phyloP scores from a whole-genome alignment of 495 filamentous ascomycete genomes.

The Xylona heveae region DNA sequence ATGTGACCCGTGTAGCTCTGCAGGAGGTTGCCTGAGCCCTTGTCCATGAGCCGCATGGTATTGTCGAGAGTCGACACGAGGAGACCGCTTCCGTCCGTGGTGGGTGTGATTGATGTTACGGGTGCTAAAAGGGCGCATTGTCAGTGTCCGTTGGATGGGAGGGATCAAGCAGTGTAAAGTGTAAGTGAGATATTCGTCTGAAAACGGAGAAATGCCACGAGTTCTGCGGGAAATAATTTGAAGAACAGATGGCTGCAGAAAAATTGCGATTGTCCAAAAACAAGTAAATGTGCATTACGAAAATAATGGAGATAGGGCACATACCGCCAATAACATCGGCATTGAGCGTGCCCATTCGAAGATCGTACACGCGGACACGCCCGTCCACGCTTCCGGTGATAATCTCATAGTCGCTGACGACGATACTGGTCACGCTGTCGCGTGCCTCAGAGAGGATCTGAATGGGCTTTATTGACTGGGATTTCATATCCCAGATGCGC shows the following conservation, averaged over 20 bases:
- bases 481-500: conserved; percentile 63
- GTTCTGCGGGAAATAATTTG: no score
- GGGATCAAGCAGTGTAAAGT: no score
- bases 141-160: no score
- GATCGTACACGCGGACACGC: conserved; percentile 60
- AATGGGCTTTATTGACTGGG: conserved; percentile 40
- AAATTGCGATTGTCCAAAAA: no score
- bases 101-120: conserved; percentile 46
- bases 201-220: no score
- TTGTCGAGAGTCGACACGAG: conserved; percentile 61
- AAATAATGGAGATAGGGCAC: no score
- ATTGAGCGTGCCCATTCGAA: conserved; percentile 55
- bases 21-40: conserved; percentile 46
- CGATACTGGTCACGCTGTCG: conserved; percentile 50
- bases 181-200: no score
- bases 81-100: conserved; percentile 47
- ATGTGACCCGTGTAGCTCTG: conserved; percentile 42
- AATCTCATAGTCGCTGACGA: conserved; percentile 32
- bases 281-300: no score
- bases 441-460: conserved; percentile 59
- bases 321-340: conserved; percentile 49
- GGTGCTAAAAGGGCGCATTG: conserved; percentile 10
- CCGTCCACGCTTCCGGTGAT: conserved; percentile 71
- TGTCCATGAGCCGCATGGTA: conserved; percentile 63
- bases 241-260: no score